phyloP scores from a whole-genome alignment of 345 rosid species.

The Fremontodendron californicum region DNA sequence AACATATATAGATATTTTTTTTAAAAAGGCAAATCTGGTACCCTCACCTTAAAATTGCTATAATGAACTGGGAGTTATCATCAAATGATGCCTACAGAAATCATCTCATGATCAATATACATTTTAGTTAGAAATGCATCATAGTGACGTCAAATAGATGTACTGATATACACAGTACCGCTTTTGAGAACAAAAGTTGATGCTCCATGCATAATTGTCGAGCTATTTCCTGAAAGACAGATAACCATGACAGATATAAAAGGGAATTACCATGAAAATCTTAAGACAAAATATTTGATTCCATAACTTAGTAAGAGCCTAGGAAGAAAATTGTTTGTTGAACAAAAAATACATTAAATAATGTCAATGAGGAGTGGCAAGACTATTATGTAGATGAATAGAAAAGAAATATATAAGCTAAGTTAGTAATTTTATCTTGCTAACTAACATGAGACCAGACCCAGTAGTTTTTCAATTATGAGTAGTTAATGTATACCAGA shows the following conservation, averaged over 20 bases:
- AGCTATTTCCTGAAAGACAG: slow-evolving; percentile 66
- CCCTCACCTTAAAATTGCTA: slow-evolving; percentile 77
- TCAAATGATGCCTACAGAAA: slow-evolving; percentile 80
- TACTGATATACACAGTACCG: slow-evolving; percentile 39
- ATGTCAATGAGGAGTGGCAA: not conserved
- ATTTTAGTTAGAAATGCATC: slow-evolving; percentile 8
- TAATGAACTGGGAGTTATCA: slow-evolving; percentile 83
- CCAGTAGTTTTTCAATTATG: not conserved
- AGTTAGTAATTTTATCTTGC: not conserved
- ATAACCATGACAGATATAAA: slow-evolving; percentile 16
- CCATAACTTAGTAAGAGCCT: not conserved
- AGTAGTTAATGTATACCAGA: not conserved
- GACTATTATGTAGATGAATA: not conserved
- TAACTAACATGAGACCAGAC: not conserved
- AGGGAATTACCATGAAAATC: not conserved
- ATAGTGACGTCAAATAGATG: slow-evolving; percentile 6
- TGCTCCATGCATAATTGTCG: slow-evolving; percentile 84
- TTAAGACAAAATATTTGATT: not conserved
- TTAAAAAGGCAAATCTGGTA: not conserved
- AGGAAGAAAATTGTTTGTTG: not conserved
- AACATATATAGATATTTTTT: no score
- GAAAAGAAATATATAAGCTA: not conserved
- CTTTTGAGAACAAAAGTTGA: slow-evolving; percentile 75
- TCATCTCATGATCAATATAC: slow-evolving; percentile 19
- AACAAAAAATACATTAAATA: not conserved